These are phyloP conservation scores for Ascochyta koolunga DNA, from an alignment of 2,329 filamentous ascomycete genomes.

Conservation along the genomic window DNA sequence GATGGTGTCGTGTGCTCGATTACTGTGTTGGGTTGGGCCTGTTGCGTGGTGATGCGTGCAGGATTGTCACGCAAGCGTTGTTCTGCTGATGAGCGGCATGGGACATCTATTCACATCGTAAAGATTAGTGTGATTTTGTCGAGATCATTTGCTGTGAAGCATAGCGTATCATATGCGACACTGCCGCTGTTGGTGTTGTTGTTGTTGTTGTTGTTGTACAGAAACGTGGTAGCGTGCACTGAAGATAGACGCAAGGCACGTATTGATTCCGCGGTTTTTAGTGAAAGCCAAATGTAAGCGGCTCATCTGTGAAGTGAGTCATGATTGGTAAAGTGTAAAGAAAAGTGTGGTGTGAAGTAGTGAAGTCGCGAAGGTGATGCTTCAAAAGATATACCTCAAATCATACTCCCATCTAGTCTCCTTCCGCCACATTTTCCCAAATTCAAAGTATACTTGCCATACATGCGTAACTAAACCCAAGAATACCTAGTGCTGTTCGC, in stretches of 20 bases:
- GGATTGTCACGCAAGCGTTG: neutral
- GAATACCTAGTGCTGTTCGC: conserved; percentile 7
- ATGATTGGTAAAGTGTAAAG: neutral
- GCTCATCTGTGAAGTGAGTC: neutral
- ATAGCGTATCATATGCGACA: neutral
- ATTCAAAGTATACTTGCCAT: conserved; percentile 5
- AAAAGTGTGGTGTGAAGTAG: neutral
- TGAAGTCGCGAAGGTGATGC: conserved; percentile 6
- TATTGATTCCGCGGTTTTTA: too few relatives aligned
- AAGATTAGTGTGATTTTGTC: too few relatives aligned
- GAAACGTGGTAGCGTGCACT: neutral
- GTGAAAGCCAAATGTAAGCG: conserved; percentile 2
- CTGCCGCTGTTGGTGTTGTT: neutral
- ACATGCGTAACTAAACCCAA: conserved; percentile 2
- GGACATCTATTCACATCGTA: neutral
- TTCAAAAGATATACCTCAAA: conserved; percentile 6
- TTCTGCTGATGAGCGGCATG: neutral
- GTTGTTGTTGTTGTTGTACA: conserved; percentile 1
- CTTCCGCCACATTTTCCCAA: conserved; percentile 2
- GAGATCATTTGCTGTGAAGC: neutral
- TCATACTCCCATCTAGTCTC: conserved; percentile 6
- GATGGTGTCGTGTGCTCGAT: conserved; percentile 11
- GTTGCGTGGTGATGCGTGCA: neutral
- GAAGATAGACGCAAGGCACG: neutral
- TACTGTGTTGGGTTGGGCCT: neutral